Base-by-base conservation (phyloP, 495 filamentous ascomycete species). In the Sporormia fimetaria region DNA sequence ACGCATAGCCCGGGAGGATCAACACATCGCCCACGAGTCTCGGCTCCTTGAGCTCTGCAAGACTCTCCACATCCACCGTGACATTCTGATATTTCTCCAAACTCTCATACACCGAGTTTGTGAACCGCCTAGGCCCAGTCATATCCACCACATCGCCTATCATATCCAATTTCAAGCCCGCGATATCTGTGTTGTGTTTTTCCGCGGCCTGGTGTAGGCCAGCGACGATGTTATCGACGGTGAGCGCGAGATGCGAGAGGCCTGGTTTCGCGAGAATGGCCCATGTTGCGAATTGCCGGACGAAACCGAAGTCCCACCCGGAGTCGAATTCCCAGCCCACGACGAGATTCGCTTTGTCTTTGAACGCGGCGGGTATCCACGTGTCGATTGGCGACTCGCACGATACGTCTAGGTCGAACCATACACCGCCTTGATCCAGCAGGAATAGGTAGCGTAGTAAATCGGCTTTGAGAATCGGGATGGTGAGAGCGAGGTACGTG, bases 371-470 rank as follows among this genome's bases (percentile, higher is more conserved):
- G 2, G 74, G 73, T 8, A 78, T 60, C 64, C 73, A 78, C 24
- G 63, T 57, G 17, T 51, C 39, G 25, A 73, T 51, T 3, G 63
- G 57, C 50, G 62, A 65, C 24, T 73, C 61, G 33, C 67, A 71
- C 25, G 69, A 67, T 31, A 71, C 68, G 54, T 77, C 74, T 18
- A 76, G 66, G 47, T 77, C 73, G 46, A 67, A 69, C 52, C 69
- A 78, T 6, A 73, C 30, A 0, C 73, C 73, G 16, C 73, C 74
- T 47, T 78, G 67, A 33, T 65, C 64, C 22, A 71, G 68, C 44
- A 79, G 58, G 23, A 76, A 54, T 42, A 77, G 56, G 44, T 78
- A 76, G 7, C 73, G 70, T 21, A 77, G 61, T 11, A 78, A 60
- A 50, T 78, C 74, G 6, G 71, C 70, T 40, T 69, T 70, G 22